phyloP scores from a whole-genome alignment of 78 protist genomes.

The Dictyostelium brefeldianum region DNA sequence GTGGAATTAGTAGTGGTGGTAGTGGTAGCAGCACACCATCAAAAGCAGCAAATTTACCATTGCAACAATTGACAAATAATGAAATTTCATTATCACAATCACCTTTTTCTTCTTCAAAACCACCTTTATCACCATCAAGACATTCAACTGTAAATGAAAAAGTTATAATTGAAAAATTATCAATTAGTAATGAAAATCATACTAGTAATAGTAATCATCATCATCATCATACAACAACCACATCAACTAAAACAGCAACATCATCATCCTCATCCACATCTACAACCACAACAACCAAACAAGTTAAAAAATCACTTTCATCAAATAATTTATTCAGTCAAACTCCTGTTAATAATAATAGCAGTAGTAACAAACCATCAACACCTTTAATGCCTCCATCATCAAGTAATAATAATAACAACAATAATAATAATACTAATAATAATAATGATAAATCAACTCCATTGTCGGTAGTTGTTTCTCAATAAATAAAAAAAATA shows the following conservation, averaged over 20 bases:
- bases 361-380: background rate
- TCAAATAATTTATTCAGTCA: background rate
- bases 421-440: background rate
- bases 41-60: background rate
- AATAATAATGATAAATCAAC: background rate
- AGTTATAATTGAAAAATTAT: background rate
- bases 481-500: background rate
- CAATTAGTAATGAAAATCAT: background rate
- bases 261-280: background rate
- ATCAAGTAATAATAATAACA: too few species aligned
- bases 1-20: background rate
- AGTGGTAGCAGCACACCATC: background rate
- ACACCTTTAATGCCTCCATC: background rate
- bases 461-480: slow-evolving; percentile 16
- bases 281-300: background rate
- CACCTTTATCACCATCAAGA: slow-evolving; percentile 9
- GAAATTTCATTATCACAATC: background rate
- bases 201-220: background rate
- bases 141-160: background rate
- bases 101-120: background rate
- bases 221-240: background rate
- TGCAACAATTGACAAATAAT: background rate
- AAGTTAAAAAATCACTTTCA: background rate
- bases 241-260: background rate
- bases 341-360: background rate